Percentiles rank a stretch among this genome's conserved stretches.
Evolutionary conservation across 768 basidiomycete genomes (phyloP).

Genomic region (Tricholoma flavovirens): DNA sequence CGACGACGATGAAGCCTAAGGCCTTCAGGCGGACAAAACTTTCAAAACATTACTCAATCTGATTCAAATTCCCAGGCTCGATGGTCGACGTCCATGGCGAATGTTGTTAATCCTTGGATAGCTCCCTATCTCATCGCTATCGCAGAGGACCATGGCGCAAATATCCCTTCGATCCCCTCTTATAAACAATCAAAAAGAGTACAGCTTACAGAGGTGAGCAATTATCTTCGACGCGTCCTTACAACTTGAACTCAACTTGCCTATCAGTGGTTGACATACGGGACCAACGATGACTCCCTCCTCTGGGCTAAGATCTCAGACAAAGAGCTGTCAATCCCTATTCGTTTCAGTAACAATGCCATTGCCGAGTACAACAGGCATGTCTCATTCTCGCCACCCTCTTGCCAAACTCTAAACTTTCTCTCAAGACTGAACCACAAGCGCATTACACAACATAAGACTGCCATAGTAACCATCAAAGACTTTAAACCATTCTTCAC

Average conservation of each 20-base stretch:
- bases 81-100: conserved; percentile 27
- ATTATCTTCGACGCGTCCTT: no score
- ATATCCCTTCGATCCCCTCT: conserved; percentile 29
- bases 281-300: conserved; percentile 27
- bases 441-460: conserved; percentile 40
- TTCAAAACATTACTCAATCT: background rate
- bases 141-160: conserved; percentile 48
- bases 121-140: conserved; percentile 41
- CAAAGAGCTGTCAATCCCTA: conserved; percentile 41
- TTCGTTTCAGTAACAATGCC: conserved; percentile 51
- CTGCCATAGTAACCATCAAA: conserved; percentile 42
- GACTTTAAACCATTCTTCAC: conserved; percentile 46
- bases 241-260: background rate
- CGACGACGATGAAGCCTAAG: conserved; percentile 10
- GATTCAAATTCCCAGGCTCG: no score
- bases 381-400: conserved; percentile 11
- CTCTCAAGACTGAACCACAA: conserved; percentile 16
- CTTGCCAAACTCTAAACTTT: background rate
- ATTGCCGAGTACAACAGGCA: conserved; percentile 37
- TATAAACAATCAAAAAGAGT: conserved; percentile 41
- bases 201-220: conserved; percentile 51
- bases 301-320: conserved; percentile 67
- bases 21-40: no score
- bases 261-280: conserved; percentile 52
- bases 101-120: conserved; percentile 51